A percentile compares a stretch with the other conserved stretches of the same genome.
Conservation (phyloP, 768 basidiomycete species). For the Coprinellus aureogranulatus region DNA sequence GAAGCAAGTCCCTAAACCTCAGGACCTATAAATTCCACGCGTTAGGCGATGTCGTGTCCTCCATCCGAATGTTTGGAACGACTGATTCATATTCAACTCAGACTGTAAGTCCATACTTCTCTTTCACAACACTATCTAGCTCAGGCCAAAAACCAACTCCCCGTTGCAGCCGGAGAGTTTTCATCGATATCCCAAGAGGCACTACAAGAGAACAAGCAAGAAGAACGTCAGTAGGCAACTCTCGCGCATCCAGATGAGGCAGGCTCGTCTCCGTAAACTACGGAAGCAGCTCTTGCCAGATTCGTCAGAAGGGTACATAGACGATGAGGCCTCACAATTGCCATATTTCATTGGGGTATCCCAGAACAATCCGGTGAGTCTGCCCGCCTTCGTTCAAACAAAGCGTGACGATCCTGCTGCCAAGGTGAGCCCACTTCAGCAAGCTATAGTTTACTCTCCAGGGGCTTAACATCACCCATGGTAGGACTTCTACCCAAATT, state of each 20-base stretch:
- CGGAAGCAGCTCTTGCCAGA: neutral
- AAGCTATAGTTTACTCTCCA: neutral
- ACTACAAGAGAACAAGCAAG: neutral
- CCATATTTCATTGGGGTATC: slow-evolving; percentile 4
- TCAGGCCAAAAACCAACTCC: neutral
- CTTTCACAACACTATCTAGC: neutral
- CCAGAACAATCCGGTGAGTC: neutral
- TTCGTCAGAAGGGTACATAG: neutral
- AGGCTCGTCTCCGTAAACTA: neutral
- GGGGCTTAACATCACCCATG: neutral
- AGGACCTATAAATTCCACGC: slow-evolving; percentile 1
- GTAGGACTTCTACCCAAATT: slow-evolving; percentile 25
- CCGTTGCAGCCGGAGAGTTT: neutral
- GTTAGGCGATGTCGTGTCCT: neutral
- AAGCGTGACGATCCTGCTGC: neutral
- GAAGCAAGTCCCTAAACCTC: slow-evolving; percentile 11
- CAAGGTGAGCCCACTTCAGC: neutral
- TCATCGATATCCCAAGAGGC: neutral
- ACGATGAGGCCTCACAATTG: neutral
- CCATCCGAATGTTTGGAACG: neutral
- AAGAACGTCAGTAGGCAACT: neutral
- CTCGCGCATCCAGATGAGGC: slow-evolving; percentile 1
- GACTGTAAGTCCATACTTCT: slow-evolving; percentile 24
- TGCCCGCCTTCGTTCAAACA: neutral
- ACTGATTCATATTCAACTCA: slow-evolving; percentile 14